A percentile compares a stretch with the other conserved stretches of the same genome.
These are phyloP conservation scores for Fagopyrum tataricum DNA, from an alignment of 148 eudicot genomes.

Conservation along the genomic window DNA sequence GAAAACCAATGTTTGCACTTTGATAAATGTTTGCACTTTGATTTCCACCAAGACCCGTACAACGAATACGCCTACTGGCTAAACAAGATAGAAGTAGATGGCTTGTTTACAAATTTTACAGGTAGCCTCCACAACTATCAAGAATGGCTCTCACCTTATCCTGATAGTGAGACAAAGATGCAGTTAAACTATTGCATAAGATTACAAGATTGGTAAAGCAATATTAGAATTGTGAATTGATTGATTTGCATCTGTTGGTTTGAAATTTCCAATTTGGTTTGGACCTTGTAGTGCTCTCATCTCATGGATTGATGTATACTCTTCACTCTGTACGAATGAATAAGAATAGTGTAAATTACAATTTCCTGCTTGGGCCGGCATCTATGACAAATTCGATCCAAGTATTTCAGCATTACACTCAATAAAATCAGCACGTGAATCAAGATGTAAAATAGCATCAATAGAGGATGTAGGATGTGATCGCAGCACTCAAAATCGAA, in stretches of 20 bases:
- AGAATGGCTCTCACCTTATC: constrained; percentile 56
- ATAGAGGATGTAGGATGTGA: too few species aligned
- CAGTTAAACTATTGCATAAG: constrained; percentile 39
- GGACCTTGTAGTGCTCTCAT: neutral
- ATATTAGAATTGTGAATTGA: constrained; percentile 1
- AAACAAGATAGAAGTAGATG: constrained; percentile 76
- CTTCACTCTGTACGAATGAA: neutral
- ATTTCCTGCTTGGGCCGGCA: too few species aligned
- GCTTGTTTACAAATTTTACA: constrained; percentile 86
- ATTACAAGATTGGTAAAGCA: constrained; percentile 34
- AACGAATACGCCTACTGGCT: constrained; percentile 74
- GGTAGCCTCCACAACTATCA: constrained; percentile 81
- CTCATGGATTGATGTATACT: neutral
- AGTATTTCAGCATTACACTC: too few species aligned
- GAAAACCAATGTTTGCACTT: constrained; percentile 70
- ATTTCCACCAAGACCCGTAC: constrained; percentile 78
- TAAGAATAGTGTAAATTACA: neutral
- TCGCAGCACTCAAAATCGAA: too few species aligned
- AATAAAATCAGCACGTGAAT: too few species aligned
- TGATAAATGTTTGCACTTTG: constrained; percentile 64
- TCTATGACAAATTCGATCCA: too few species aligned
- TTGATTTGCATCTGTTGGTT: neutral
- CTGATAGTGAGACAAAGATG: constrained; percentile 22
- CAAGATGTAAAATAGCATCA: too few species aligned
- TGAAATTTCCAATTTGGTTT: neutral